Conservation (phyloP, 2,329 filamentous ascomycete species). For the Arthrinium phaeospermum region DNA sequence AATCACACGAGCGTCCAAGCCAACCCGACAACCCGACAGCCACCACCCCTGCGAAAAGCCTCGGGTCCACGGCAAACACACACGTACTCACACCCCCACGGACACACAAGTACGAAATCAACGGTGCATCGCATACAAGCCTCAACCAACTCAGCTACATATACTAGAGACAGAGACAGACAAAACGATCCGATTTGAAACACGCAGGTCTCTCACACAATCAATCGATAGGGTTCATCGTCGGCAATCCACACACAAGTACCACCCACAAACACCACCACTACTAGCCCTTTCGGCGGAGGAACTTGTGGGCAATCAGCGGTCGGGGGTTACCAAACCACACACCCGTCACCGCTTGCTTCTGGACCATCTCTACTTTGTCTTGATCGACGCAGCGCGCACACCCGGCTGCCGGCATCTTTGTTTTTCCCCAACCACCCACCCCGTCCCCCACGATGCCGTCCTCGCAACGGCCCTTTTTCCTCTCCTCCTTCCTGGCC, state of each 20-base stretch:
- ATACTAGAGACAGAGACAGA: background rate
- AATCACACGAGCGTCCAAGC: conserved; percentile 15
- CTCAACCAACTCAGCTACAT: background rate
- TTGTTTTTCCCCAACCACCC: conserved; percentile 7
- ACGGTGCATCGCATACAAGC: background rate
- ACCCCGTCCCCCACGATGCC: conserved; percentile 30
- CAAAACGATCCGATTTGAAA: background rate
- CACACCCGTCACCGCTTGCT: background rate
- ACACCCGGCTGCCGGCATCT: background rate
- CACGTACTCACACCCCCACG: background rate
- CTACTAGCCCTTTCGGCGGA: background rate
- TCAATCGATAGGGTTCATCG: conserved; percentile 4
- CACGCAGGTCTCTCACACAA: background rate
- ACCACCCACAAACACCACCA: background rate
- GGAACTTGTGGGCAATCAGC: background rate
- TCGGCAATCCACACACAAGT: background rate
- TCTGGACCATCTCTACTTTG: background rate
- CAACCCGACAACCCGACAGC: conserved; percentile 8
- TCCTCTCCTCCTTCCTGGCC: conserved; percentile 42
- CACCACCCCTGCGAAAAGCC: background rate
- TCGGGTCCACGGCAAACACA: conserved; percentile 5
- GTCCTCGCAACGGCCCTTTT: conserved; percentile 42
- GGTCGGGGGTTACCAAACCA: background rate
- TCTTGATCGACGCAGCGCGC: background rate
- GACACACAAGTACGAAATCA: background rate